Base-by-base conservation (phyloP, 306 rosid species). In the Malus sieversii region DNA sequence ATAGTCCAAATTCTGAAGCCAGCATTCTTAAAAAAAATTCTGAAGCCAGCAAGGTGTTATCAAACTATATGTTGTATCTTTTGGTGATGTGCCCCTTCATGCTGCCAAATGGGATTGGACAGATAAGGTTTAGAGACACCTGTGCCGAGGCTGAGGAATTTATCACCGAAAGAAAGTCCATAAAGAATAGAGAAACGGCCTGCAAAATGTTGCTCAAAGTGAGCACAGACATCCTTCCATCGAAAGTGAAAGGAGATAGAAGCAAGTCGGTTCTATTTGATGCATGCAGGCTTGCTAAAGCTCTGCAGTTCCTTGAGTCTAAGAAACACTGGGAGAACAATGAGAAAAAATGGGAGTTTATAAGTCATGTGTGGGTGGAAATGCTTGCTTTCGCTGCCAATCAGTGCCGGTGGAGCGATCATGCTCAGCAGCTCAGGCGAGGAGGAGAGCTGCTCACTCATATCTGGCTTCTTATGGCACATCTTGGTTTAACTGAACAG, bases 391-490 rank as follows among this genome's bases (percentile, higher is more conserved):
- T 60, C 0, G 76, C 76, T 0, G 79, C 76, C 0, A 60, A 13
- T 52, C 83, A 69, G 3, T 77, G 79, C 10, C 13, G 6, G 5
- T 32, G 82, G 67, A 68, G 2, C 9, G 32, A 77, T 0, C 85
- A 77, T 12, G 77, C 57, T 23, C 32, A 38, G 63, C 73, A 61
- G 16, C 73, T 77, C 6, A 40, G 79, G 33, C 64, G 66, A 5
- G 85, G 82, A 2, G 82, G 82, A 1, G 75, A 61, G 60, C 42
- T 77, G 16, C 64, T 77, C 25, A 60, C 85, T 40, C 85, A 73
- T 53, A 76, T 82, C 10, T 82, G 85, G 85, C 73, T 82, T 61
- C 78, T 82, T 5, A 80, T 80, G 83, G 79, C 83, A 25, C 83
- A 80, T 75, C 71, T 75, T 51, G 83, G 83, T 55, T 16, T 78